Evolutionary conservation across 768 basidiomycete species (phyloP).

Genomic region (Auricularia sp.): DNA sequence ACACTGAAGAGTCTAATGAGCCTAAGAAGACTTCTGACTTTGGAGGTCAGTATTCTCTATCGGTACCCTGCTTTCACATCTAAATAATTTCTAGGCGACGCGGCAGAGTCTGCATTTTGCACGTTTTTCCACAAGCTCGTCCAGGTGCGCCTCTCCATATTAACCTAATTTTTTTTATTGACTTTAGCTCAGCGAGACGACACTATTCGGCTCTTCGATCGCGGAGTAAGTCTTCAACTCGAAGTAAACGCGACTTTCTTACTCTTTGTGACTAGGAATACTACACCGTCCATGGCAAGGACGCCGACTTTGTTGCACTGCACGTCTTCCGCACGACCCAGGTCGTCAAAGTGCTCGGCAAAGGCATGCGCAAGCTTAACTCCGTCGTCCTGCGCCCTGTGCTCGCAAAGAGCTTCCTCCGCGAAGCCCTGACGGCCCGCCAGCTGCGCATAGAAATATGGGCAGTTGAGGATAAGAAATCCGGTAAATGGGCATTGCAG

Average conservation of each 20-base stretch:
- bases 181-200: conserved; percentile 32
- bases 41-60: neutral
- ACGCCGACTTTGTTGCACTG: conserved; percentile 80
- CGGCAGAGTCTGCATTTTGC: neutral
- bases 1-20: neutral
- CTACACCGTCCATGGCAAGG: conserved; percentile 82
- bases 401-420: conserved; percentile 70
- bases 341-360: conserved; percentile 85
- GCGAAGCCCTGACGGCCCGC: conserved; percentile 82
- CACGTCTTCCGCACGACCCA: conserved; percentile 81
- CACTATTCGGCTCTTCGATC: conserved; percentile 79
- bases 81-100: neutral
- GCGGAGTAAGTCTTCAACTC: conserved; percentile 27
- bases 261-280: conserved; percentile 35
- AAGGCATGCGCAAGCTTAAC: conserved; percentile 39
- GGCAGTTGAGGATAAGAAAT: conserved; percentile 69
- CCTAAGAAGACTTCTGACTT: neutral
- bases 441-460: conserved; percentile 93
- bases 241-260: neutral
- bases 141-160: conserved; percentile 14
- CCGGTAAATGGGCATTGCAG: conserved; percentile 62
- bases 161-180: too few species aligned
- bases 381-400: conserved; percentile 68
- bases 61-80: neutral
- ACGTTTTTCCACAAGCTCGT: conserved; percentile 28